These are phyloP conservation scores for Ascomycota sp. DNA, from an alignment of 2,329 filamentous ascomycete species.

Conservation along the genomic window DNA sequence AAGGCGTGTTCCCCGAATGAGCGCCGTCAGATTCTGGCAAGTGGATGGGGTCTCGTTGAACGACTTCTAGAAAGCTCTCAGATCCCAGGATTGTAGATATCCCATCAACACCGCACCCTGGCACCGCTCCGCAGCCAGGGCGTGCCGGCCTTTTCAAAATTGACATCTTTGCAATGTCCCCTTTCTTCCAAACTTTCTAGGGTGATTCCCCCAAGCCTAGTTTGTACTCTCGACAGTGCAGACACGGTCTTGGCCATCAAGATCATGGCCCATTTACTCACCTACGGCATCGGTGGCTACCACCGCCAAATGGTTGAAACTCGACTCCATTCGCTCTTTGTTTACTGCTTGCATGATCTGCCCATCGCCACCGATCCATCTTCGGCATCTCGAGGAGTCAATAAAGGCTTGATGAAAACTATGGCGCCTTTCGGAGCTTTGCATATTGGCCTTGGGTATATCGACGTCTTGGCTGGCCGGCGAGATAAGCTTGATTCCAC, in stretches of 20 bases:
- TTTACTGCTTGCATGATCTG: conserved; percentile 2
- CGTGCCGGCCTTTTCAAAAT: conserved; percentile 4
- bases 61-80: too few relatives aligned
- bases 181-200: too few relatives aligned
- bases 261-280: conserved; percentile 3
- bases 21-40: too few relatives aligned
- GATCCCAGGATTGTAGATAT: too few relatives aligned
- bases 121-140: conserved; percentile 4
- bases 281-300: conserved; percentile 2
- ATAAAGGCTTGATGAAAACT: conserved; percentile 3
- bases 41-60: too few relatives aligned
- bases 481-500: conserved; percentile 2
- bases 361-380: conserved; percentile 5
- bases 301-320: conserved; percentile 1
- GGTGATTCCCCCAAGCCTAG: conserved; percentile 2
- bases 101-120: not conserved
- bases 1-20: too few relatives aligned
- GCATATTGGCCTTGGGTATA: conserved; percentile 1
- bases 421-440: conserved; percentile 3
- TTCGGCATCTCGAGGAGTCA: conserved; percentile 3
- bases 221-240: conserved; percentile 5
- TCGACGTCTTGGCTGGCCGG: conserved; percentile 1
- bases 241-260: conserved; percentile 2
- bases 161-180: not conserved
- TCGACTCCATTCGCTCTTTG: not conserved